phyloP scores from a whole-genome alignment of 2,329 filamentous ascomycete genomes.

The Claviceps quebecensis region DNA sequence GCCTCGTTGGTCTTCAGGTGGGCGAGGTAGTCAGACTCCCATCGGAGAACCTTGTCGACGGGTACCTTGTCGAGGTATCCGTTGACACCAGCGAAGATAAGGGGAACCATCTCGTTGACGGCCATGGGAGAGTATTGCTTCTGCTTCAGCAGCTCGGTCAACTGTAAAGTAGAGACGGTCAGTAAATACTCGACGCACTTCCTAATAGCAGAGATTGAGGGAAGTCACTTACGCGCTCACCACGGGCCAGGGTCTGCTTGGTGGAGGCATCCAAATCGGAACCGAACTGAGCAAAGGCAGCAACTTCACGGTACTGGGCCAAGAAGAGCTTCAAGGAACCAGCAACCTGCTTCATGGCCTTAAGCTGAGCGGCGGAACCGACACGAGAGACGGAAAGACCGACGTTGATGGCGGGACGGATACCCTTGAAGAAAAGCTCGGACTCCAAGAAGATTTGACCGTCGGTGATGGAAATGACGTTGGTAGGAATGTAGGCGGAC shows the following conservation, averaged over 20 bases:
- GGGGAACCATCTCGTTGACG: slow-evolving; percentile 98
- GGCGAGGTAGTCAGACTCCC: slow-evolving; percentile 88
- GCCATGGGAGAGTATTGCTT: slow-evolving; percentile 99
- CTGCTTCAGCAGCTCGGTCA: slow-evolving; percentile 98
- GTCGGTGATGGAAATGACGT: slow-evolving; percentile 99
- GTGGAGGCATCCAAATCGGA: slow-evolving; percentile 97
- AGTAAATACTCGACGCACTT: not conserved
- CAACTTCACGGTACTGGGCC: slow-evolving; percentile 99
- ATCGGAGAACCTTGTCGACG: slow-evolving; percentile 79
- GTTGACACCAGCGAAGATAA: slow-evolving; percentile 99
- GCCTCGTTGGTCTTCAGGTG: slow-evolving; percentile 86
- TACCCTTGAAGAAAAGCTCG: slow-evolving; percentile 99
- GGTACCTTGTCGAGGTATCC: slow-evolving; percentile 82
- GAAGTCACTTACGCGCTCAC: slow-evolving; percentile 72
- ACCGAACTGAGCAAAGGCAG: slow-evolving; percentile 99
- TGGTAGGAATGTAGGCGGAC: slow-evolving; percentile 99
- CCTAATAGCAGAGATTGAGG: not conserved
- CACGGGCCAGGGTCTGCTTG: slow-evolving; percentile 95
- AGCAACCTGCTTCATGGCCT: slow-evolving; percentile 99
- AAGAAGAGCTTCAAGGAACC: slow-evolving; percentile 99
- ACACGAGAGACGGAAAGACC: slow-evolving; percentile 99
- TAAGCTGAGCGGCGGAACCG: slow-evolving; percentile 97
- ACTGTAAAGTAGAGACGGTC: slow-evolving; percentile 24
- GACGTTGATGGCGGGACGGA: slow-evolving; percentile 99
- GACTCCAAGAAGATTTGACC: slow-evolving; percentile 99